Base-by-base conservation (phyloP, 2,329 filamentous ascomycete genomes). In the Scytalidium sp. region DNA sequence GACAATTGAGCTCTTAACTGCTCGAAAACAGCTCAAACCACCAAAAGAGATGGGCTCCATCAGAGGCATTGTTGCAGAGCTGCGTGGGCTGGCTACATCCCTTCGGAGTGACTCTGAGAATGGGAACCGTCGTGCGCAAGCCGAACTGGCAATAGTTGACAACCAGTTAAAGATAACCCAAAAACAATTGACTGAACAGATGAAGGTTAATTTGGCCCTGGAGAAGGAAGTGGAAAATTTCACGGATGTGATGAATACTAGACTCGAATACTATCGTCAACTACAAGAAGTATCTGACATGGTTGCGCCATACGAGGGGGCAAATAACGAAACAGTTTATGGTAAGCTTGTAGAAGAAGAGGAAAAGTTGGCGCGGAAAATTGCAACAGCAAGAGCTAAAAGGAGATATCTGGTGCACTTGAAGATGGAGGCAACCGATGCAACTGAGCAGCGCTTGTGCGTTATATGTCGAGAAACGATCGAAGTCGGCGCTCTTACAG, bases 261-360 rank as follows among this genome's bases (percentile, higher is more conserved):
- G 94, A 13, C 71, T 97, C 1, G 90, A 94, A 50, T 97, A 91
- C 64, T 97, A 97, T 64, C 84, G 87, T 4, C 91, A 97, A 62
- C 76, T 97, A 10, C 94, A 97, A 64, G 80, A 83, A 21, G 84
- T 97, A n/a, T 97, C 92, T 0, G 93, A 97, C 63, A 89, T 83
- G 17, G 90, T 97, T 0, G 79, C 81, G 4, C 85, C 87, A 1
- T 88, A 88, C 49, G 85, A 90, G 50, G 84, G 86, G 10, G 60
- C 56, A 4, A 59, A 55, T 15, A 49, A 57, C 17, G 58, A 61
- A 7, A 43, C 17, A 8, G 51, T 57, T 1, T 41, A 61, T 22
- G 65, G 67, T 22, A 74, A 75, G 45, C 70, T 80, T 19, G 77
- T 84, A 2, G 72, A 85, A 10, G 78, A 87, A 41, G 84, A 87